phyloP scores from a whole-genome alignment of 768 basidiomycete genomes.

The Boletus speciosus region DNA sequence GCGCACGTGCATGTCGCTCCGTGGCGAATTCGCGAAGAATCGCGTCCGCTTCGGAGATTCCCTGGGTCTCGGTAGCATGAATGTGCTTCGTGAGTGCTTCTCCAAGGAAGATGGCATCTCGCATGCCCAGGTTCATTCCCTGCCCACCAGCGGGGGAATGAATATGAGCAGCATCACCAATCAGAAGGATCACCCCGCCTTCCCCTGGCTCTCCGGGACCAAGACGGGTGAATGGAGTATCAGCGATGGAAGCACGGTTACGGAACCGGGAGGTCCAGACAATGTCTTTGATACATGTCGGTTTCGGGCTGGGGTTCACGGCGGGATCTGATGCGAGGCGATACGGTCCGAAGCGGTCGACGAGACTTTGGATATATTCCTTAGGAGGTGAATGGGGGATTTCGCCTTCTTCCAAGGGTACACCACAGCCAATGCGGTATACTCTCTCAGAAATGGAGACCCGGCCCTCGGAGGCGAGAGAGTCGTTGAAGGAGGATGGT shows the following conservation, averaged over 20 bases:
- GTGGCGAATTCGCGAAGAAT: constrained; percentile 36
- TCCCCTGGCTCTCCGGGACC: constrained; percentile 4
- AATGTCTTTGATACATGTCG: constrained; percentile 34
- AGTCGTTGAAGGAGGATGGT: constrained; percentile 27
- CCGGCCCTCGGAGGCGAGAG: constrained; percentile 9
- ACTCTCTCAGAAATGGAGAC: constrained; percentile 13
- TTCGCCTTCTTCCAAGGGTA: constrained; percentile 34
- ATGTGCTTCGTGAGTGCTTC: constrained; percentile 41
- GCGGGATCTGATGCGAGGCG: constrained; percentile 33
- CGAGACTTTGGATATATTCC: constrained; percentile 43
- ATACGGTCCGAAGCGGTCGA: constrained; percentile 39
- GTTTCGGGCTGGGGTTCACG: constrained; percentile 28
- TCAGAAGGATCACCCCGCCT: constrained; percentile 26
- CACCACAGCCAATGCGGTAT: constrained; percentile 41
- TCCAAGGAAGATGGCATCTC: constrained; percentile 48
- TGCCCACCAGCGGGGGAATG: constrained; percentile 56
- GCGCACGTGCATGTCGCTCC: constrained; percentile 36
- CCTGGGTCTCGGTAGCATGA: constrained; percentile 5
- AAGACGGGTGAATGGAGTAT: constrained; percentile 35
- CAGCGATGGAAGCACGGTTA: constrained; percentile 44
- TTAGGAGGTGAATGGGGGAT: constrained; percentile 37
- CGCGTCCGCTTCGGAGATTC: constrained; percentile 23
- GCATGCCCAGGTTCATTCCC: constrained; percentile 59
- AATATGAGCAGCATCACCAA: constrained; percentile 50
- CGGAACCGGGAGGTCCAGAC: constrained; percentile 49